These are phyloP conservation scores for Trypanosoma lewisi DNA, from an alignment of 208 protist species.

Conservation along the genomic window DNA sequence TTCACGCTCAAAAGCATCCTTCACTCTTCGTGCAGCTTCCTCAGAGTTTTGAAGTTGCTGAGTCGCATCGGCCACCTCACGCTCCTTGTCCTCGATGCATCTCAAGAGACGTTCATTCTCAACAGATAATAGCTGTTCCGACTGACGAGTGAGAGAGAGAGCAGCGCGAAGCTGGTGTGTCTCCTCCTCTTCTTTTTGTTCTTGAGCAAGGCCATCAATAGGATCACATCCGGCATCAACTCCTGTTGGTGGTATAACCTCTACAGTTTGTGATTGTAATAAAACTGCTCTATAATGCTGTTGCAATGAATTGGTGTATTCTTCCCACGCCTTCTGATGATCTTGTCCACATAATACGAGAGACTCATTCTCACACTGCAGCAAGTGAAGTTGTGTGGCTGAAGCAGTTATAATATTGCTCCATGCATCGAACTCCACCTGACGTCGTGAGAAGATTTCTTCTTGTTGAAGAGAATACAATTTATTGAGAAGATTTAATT, in stretches of 20 bases:
- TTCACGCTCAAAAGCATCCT: conserved; percentile 39
- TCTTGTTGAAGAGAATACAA: conserved; percentile 16
- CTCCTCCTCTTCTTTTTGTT: not conserved
- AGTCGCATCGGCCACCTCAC: conserved; percentile 24
- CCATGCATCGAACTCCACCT: conserved; percentile 17
- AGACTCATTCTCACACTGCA: conserved; percentile 10
- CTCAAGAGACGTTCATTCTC: conserved; percentile 64
- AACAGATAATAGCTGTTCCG: conserved; percentile 34
- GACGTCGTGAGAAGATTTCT: conserved; percentile 16
- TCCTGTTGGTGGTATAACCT: not conserved
- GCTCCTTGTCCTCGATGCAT: conserved; percentile 27
- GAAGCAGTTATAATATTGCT: not conserved
- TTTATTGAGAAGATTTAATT: not conserved
- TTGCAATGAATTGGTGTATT: conserved; percentile 30
- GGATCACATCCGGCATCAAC: conserved; percentile 23
- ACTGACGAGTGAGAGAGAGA: conserved; percentile 30
- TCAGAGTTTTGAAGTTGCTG: conserved; percentile 12
- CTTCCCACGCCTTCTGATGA: conserved; percentile 36
- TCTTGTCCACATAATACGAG: conserved; percentile 25
- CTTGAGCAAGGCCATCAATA: not conserved
- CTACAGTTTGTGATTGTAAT: conserved; percentile 2
- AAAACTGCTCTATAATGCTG: conserved; percentile 16
- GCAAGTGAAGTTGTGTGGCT: not conserved
- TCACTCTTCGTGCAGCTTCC: conserved; percentile 7
- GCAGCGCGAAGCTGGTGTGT: conserved; percentile 37